Evolutionary conservation across 2,329 filamentous ascomycete genomes (phyloP), one percentile per base, ranked within the genome.

Genomic region (Penicillium sp.): DNA sequence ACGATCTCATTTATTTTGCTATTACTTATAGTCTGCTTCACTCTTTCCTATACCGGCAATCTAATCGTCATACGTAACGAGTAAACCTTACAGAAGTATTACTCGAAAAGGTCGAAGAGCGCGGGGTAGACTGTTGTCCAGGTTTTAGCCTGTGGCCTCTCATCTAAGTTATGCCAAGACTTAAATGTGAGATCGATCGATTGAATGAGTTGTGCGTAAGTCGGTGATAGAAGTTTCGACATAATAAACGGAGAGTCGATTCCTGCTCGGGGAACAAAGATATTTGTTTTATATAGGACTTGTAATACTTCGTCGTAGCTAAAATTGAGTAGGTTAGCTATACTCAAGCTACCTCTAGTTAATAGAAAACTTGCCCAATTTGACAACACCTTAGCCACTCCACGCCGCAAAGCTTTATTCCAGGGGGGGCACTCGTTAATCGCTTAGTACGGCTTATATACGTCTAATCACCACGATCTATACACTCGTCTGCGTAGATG

Each of bases 371-470:
- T 42, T 38, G 33, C 51, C 46, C 42, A 22, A 53, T 38, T 46
- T 49, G 46, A 40, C 46, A 53, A 31, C 46, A 46, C 18, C 38
- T 46, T 16, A 43, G 35, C 43, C 38, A 94, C 73, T 94, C 88
- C 13, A 83, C 43, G n/a, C 79, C 18, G 27, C 27, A 28, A 28
- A 28, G 27, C 27, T 28, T 28, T 28, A 6, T 28, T 2, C 27
- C 27, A 28, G 27, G 27, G 27, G 27, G 27, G 3, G 39, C 14
- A 28, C 46, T 48, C 25, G 14, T 30, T 18, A 16, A n/a, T 13
- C 24, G 27, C 27, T 30, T 20, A 4, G n/a, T 30, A 5, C n/a
- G 8, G 10, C 14, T 18, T 31, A 28, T 31, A 24, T 22, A 25
- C 18, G 10, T 27, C 47, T 49, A 40, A n/a, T 44, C 47, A 8